These are phyloP conservation scores for Trypanosoma congolense DNA, from an alignment of 208 protist species.

Conservation along the genomic window DNA sequence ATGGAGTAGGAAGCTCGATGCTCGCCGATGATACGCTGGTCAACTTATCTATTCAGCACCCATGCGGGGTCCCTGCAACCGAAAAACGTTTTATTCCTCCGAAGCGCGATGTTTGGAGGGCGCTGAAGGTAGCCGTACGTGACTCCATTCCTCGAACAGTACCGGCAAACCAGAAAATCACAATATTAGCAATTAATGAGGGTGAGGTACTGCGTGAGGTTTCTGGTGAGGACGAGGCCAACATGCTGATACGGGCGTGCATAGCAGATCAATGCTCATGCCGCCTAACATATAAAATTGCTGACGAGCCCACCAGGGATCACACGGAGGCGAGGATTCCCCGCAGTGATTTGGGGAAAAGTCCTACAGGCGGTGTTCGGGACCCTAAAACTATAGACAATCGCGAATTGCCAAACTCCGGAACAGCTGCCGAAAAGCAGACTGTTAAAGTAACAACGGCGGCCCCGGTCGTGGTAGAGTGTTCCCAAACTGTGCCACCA, in stretches of 20 bases:
- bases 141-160: constrained; percentile 1
- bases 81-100: constrained; percentile 24
- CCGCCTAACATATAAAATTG: constrained; percentile 16
- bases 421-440: too few relatives aligned
- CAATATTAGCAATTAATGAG: constrained; percentile 4
- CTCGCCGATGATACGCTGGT: constrained; percentile 18
- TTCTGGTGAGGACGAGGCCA: constrained; percentile 4
- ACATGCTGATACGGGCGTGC: constrained; percentile 4
- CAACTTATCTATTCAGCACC: constrained; percentile 17
- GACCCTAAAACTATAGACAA: too few relatives aligned
- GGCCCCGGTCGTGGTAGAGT: too few relatives aligned
- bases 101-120: constrained; percentile 9
- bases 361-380: too few relatives aligned
- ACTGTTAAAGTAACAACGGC: too few relatives aligned
- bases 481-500: too few relatives aligned
- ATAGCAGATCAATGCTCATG: constrained; percentile 1
- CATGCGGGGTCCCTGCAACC: neutral
- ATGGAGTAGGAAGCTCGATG: constrained; percentile 8
- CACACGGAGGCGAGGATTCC: neutral
- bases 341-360: neutral
- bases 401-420: too few relatives aligned
- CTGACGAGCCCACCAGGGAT: neutral
- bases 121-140: constrained; percentile 10
- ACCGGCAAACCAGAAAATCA: neutral
- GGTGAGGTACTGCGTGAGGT: neutral